Evolutionary conservation across 148 eudicot species (phyloP), one percentile per base, ranked within the genome.

Genomic region (Vaccinium vitisidaea): DNA sequence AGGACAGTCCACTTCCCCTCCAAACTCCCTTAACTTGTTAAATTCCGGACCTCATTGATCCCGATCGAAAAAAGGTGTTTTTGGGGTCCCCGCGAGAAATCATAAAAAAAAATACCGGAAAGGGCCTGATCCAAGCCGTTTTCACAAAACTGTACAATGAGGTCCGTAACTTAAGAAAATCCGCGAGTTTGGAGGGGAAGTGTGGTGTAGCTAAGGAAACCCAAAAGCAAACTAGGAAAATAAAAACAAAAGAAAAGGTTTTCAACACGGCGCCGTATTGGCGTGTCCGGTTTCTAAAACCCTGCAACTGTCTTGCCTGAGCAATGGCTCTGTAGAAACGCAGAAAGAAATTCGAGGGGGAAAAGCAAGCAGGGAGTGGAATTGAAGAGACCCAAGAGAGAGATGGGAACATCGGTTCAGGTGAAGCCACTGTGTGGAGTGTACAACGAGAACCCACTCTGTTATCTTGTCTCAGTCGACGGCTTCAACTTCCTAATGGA

Each of bases 371-470:
- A 53, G 13, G 12, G 55, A 13, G 55, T 53, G 55, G 55, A 13
- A 53, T 53, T 53, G 55, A 52, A 53, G 67, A 39, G 39, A 36
- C 39, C 39, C 39, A 36, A 86, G 61, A 79, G 19, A 52, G 76
- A 77, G 30, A 96, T 96, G 99, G 99, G 99, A 85, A 96, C 99
- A 19, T 96, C 99, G 59, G 99, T 96, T 77, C 99, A 95, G 87
- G 97, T 96, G 80, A 94, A 86, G 85, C 96, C 98, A 53, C 82
- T 96, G 32, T 92, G 94, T 79, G 99, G 99, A 49, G 99, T 93
- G 7, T 96, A 89, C 91, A 96, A 88, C 85, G 99, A 96, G 80
- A 93, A 96, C 69, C 99, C 99, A 6, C 92, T 96, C 2, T 96
- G 97, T 1, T 96, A 96, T 85, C 87, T 96, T 3, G 97, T 96